Evolutionary conservation across 306 rosid genomes (phyloP), one percentile per base, ranked within the genome.

Genomic region (Citrullus colocynthis): DNA sequence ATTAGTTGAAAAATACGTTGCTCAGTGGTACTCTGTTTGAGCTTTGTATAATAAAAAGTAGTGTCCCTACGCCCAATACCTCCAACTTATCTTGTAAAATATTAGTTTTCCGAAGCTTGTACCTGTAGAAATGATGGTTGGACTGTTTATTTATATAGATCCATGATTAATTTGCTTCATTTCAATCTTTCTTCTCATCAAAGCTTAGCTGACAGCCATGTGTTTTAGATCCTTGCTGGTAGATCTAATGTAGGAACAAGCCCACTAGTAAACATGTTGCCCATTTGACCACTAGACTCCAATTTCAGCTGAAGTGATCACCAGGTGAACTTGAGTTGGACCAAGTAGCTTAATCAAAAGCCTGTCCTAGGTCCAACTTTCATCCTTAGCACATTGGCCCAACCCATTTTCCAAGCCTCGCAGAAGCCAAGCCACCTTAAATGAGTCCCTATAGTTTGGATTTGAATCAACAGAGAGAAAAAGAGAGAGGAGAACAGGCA

Each of bases 41-140:
- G 82, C 18, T 82, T 72, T 24, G 79, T 77, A 82, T 76, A 41
- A 67, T 86, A 81, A 90, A 89, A 79, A 78, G 54, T 78, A 87
- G 83, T 78, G 56, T 39, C 75, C 66, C 66, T 80, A 65, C 57
- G 78, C 70, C 65, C 89, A 80, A 81, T 71, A 62, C 83, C 72
- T 83, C 74, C 85, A 79, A 79, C 86, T 79, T 81, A 37, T 79
- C 82, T 79, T 89, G 86, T 86, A 84, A 75, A 85, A 84, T 83
- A 86, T 79, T 76, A 76, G 79, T 61, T 57, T 37, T 39, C 54
- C 59, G 3, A 20, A 76, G 79, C 69, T 76, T 76, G 54, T 58
- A n/a, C 55, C 54, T 77, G 79, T 62, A 77, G 80, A 77, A 77
- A 77, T 77, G 71, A 39, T 77, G 80, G 78, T 74, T 52, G 78